Percentiles rank a stretch among this genome's conserved stretches.
These are phyloP conservation scores for Xylariomycetidae sp. DNA, from an alignment of 2,329 filamentous ascomycete species.

Conservation along the genomic window DNA sequence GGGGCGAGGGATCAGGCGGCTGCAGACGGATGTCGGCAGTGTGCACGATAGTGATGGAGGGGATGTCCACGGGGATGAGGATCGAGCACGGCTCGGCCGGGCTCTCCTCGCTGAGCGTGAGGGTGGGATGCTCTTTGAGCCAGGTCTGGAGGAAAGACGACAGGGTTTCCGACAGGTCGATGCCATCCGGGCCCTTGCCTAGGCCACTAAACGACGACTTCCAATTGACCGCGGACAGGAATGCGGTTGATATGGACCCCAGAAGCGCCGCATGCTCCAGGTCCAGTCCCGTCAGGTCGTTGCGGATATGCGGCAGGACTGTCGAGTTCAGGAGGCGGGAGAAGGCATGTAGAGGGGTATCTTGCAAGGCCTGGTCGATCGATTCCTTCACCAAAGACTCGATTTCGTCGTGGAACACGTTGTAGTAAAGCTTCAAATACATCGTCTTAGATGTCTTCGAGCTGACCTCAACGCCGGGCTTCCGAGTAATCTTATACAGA, in stretches of 20 bases:
- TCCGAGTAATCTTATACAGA: constrained; percentile 69
- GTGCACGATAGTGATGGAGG: constrained; percentile 74
- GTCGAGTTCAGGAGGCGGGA: constrained; percentile 39
- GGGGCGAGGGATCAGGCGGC: constrained; percentile 25
- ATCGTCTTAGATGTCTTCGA: constrained; percentile 41
- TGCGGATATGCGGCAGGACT: constrained; percentile 38
- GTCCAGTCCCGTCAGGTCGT: constrained; percentile 41
- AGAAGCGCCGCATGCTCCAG: constrained; percentile 52
- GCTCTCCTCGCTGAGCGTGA: constrained; percentile 26
- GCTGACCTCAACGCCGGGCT: constrained; percentile 26
- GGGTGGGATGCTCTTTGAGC: constrained; percentile 27
- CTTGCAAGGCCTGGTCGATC: constrained; percentile 33
- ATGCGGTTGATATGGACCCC: constrained; percentile 42
- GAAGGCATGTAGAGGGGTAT: constrained; percentile 39
- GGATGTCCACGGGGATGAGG: constrained; percentile 84
- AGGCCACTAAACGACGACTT: constrained; percentile 43
- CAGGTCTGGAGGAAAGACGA: constrained; percentile 31
- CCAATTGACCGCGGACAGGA: constrained; percentile 43
- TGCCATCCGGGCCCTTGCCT: constrained; percentile 32
- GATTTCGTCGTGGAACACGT: constrained; percentile 70
- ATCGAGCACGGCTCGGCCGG: constrained; percentile 54
- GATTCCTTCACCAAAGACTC: constrained; percentile 40
- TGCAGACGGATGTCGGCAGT: constrained; percentile 63
- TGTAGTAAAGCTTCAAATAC: constrained; percentile 69
- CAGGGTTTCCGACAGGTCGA: constrained; percentile 26